Conservation (phyloP, 148 eudicot species). For the Silene uniflora region DNA sequence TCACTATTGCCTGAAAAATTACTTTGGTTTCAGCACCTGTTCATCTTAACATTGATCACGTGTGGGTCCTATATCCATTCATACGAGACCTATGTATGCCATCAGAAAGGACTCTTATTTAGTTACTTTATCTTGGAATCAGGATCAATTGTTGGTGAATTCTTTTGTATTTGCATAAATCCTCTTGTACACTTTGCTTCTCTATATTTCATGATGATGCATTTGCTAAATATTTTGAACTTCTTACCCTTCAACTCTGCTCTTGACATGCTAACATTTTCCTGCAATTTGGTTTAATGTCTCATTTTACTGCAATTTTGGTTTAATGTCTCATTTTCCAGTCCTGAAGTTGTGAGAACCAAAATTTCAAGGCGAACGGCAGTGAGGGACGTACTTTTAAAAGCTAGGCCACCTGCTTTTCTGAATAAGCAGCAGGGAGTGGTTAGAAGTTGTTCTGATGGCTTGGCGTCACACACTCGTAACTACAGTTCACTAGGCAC, state of each 20-base stretch:
- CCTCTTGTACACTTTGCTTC: neutral
- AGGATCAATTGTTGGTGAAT: neutral
- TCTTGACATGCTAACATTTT: neutral
- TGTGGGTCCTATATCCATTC: neutral
- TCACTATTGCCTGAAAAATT: neutral
- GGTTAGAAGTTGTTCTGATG: slow-evolving; percentile 12
- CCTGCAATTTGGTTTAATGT: neutral
- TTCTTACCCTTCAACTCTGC: neutral
- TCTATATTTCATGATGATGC: neutral
- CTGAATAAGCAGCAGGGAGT: slow-evolving; percentile 12
- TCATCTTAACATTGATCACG: neutral
- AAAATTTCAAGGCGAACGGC: slow-evolving; percentile 13
- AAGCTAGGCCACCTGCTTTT: slow-evolving; percentile 16
- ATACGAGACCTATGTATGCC: neutral
- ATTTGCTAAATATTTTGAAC: neutral
- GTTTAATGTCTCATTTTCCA: slow-evolving; percentile 28
- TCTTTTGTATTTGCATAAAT: neutral
- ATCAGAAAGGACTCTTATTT: neutral
- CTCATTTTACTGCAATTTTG: too few relatives aligned
- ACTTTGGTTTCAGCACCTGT: neutral
- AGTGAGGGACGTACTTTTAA: slow-evolving; percentile 15
- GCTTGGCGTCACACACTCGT: slow-evolving; percentile 20
- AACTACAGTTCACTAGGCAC: slow-evolving; percentile 28
- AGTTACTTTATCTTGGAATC: neutral
- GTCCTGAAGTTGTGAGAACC: slow-evolving; percentile 27